These are phyloP conservation scores for Talaromyces amestolkiae DNA, from an alignment of 2,329 filamentous ascomycete genomes.

Conservation along the genomic window DNA sequence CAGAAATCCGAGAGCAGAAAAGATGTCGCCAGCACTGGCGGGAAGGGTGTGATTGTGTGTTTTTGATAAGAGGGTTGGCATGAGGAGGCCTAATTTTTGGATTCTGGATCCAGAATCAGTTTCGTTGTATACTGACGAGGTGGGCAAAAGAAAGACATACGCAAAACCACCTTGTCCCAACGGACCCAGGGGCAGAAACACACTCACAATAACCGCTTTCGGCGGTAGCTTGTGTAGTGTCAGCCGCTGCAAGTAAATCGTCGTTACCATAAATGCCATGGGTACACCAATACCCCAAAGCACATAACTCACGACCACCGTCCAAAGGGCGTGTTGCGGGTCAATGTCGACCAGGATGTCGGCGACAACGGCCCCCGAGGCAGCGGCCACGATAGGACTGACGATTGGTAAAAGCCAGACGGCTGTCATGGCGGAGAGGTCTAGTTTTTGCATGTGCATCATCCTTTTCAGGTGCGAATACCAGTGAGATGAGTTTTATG, in stretches of 20 bases:
- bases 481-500: constrained; percentile 47
- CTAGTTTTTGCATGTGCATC: constrained; percentile 32
- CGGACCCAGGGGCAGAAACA: constrained; percentile 66
- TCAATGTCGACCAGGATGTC: constrained; percentile 51
- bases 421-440: constrained; percentile 62
- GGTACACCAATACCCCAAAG: constrained; percentile 67
- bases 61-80: constrained; percentile 36
- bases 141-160: constrained; percentile 22
- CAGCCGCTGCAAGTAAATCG: constrained; percentile 68
- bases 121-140: too few relatives aligned
- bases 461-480: background rate
- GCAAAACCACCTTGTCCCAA: constrained; percentile 65
- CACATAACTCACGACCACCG: constrained; percentile 64
- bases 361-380: constrained; percentile 63
- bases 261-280: constrained; percentile 62
- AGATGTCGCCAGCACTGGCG: constrained; percentile 30
- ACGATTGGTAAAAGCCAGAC: constrained; percentile 67
- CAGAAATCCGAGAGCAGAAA: constrained; percentile 38
- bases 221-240: constrained; percentile 67
- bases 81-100: constrained; percentile 52
- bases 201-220: constrained; percentile 65
- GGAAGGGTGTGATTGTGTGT: constrained; percentile 28
- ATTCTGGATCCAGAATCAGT: constrained; percentile 29
- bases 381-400: constrained; percentile 64
- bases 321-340: constrained; percentile 58